Base-by-base conservation (phyloP, 2,329 filamentous ascomycete genomes). In the Ophiostoma triangulosporum region DNA sequence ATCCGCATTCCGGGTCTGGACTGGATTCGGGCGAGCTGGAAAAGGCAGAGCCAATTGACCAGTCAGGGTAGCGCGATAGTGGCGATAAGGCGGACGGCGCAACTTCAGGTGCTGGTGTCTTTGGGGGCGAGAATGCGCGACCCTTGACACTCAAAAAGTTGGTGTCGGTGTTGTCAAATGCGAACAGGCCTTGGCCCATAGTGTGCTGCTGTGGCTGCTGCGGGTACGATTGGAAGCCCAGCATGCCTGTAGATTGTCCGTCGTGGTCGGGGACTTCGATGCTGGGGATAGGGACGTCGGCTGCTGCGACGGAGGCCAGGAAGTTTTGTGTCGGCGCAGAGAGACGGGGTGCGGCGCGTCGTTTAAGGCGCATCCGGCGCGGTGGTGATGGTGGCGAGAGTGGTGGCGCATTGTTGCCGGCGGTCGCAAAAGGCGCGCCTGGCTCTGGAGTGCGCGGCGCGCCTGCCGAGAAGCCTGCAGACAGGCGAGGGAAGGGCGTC, bases 251-350 rank as follows among this genome's bases (percentile, higher is more conserved):
- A 2, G 15, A 43, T 5, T 33, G 15, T 64, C 51, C 59, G 50
- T 36, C 67, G 60, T 24, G 68, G 64, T 72, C 69, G 50, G 77
- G 73, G 57, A 76, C 70, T 64, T 84, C 80, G 54, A 84, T 81
- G 63, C 79, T 83, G 14, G 79, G 80, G 51, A 84, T 75, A 24
- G 80, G 78, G 4, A 81, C 69, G 62, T 84, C 80, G 56, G 78
- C 80, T 17, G 79, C 78, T 45, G 78, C 80, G 54, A 84, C 80
- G 4, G 79, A 83, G 3, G 78, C 80, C n/a, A 84, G 73, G 61
- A 84, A 84, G 50, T 83, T 78, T 61, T 81, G 72, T 1, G 80
- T 83, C 2, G 80, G 78, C 35, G 78, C 78, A 55, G 72, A 65
- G 11, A 77, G 68, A 43, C 59, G 58, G 24, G 76, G 73, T 35